These are phyloP conservation scores for Phycomyces blakesleeanus DNA, from an alignment of 192 early-diverging fungal genomes.

Conservation along the genomic window DNA sequence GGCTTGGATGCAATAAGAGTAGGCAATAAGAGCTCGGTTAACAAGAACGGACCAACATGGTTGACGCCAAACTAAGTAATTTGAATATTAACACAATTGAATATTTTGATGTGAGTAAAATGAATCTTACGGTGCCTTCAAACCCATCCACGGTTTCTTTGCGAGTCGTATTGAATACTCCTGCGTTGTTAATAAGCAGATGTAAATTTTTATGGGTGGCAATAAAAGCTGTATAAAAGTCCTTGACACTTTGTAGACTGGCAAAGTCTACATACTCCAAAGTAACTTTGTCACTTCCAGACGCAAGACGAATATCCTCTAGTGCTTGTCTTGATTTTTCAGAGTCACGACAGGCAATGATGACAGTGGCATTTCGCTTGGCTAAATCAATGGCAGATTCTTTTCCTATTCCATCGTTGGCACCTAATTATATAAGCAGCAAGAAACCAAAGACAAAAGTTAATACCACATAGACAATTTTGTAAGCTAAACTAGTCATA, in stretches of 20 bases:
- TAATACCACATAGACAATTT: too few species aligned
- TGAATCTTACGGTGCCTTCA: constrained; percentile 16
- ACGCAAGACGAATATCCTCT: constrained; percentile 7
- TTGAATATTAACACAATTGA: background rate
- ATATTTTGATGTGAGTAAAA: background rate
- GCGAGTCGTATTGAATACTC: constrained; percentile 11
- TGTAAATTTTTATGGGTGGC: constrained; percentile 15
- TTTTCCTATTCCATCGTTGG: constrained; percentile 21
- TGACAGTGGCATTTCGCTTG: constrained; percentile 23
- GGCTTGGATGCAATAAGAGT: constrained; percentile 5
- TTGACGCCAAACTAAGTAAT: constrained; percentile 17
- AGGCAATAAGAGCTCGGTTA: constrained; percentile 18
- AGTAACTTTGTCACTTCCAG: constrained; percentile 9
- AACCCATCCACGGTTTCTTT: constrained; percentile 15
- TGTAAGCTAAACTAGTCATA: too few species aligned
- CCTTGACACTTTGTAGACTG: constrained; percentile 18
- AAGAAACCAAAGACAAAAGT: too few species aligned
- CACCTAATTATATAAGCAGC: background rate
- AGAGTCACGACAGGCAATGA: constrained; percentile 20
- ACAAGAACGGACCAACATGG: constrained; percentile 17
- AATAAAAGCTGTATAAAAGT: constrained; percentile 17
- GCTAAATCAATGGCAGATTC: constrained; percentile 21
- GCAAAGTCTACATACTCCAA: constrained; percentile 18
- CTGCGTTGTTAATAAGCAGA: constrained; percentile 37
- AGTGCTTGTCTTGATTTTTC: constrained; percentile 17